phyloP scores from a whole-genome alignment of 2,329 filamentous ascomycete genomes.

The Calonectria multiphialidica region DNA sequence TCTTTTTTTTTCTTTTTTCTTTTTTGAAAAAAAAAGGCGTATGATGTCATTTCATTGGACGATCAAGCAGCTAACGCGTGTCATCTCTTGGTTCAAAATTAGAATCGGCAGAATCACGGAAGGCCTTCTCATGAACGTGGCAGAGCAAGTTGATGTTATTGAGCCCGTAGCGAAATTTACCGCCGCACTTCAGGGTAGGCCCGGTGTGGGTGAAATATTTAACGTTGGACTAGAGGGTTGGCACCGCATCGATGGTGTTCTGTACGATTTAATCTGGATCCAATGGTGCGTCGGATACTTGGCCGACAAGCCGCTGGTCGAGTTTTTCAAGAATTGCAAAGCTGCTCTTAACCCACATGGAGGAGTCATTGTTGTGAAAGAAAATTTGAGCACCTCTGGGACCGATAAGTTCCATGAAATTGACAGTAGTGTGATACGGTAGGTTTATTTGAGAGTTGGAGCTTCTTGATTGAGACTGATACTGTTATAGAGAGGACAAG shows the following conservation, averaged over 20 bases:
- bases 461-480: neutral
- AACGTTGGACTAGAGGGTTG: constrained; percentile 82
- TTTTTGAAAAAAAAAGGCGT: neutral
- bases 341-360: constrained; percentile 46
- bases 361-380: constrained; percentile 59
- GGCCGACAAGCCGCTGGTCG: constrained; percentile 77
- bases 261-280: constrained; percentile 87
- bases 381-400: constrained; percentile 74
- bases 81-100: neutral
- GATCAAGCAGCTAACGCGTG: neutral
- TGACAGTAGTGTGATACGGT: constrained; percentile 83
- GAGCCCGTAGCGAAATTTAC: constrained; percentile 91
- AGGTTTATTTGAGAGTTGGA: constrained; percentile 20
- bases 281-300: constrained; percentile 93
- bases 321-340: constrained; percentile 74
- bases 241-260: constrained; percentile 57
- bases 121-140: constrained; percentile 78
- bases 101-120: constrained; percentile 88
- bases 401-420: constrained; percentile 79
- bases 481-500: neutral
- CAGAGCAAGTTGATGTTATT: constrained; percentile 82
- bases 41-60: neutral
- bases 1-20: no score
- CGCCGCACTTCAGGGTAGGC: constrained; percentile 64
- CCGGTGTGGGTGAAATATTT: constrained; percentile 73